These are phyloP conservation scores for Chaetomium strumarium DNA, from an alignment of 2,329 filamentous ascomycete species.

Conservation along the genomic window DNA sequence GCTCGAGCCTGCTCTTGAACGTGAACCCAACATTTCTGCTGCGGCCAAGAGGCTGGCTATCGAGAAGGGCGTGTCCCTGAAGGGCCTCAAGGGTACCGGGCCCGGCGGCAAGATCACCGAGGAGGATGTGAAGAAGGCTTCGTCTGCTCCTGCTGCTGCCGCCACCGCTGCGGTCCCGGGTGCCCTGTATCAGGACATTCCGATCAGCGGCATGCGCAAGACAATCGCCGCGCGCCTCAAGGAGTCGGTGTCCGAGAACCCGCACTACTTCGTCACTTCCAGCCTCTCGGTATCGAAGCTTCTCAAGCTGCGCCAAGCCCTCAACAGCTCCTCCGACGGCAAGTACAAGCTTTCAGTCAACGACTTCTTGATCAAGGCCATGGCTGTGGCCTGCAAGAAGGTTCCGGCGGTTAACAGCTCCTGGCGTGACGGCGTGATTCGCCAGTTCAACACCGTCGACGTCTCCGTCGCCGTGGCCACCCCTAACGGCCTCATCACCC, in stretches of 20 bases:
- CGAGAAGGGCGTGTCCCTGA: constrained; percentile 75
- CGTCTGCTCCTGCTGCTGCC: constrained; percentile 49
- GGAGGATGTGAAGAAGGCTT: constrained; percentile 83
- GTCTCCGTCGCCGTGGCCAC: constrained; percentile 95
- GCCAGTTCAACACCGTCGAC: constrained; percentile 88
- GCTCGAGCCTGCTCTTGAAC: constrained; percentile 78
- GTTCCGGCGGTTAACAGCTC: constrained; percentile 93
- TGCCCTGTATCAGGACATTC: constrained; percentile 74
- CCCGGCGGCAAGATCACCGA: constrained; percentile 82
- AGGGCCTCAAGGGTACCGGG: constrained; percentile 79
- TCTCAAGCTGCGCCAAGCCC: constrained; percentile 86
- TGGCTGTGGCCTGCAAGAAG: constrained; percentile 81
- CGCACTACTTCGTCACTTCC: constrained; percentile 95
- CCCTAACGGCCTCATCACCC: constrained; percentile 89
- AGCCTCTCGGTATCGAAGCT: constrained; percentile 91
- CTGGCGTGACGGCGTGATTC: constrained; percentile 86
- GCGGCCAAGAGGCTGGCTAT: constrained; percentile 76
- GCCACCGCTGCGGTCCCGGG: constrained; percentile 46
- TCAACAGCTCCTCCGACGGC: constrained; percentile 83
- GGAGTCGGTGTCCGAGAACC: constrained; percentile 87
- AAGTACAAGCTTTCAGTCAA: constrained; percentile 99
- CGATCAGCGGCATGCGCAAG: constrained; percentile 92
- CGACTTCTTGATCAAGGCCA: constrained; percentile 98
- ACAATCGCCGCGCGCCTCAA: constrained; percentile 88
- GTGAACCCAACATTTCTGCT: constrained; percentile 66